Evolutionary conservation across 306 rosid genomes (phyloP), one percentile per base, ranked within the genome.

Genomic region (Medicago ruthenica): DNA sequence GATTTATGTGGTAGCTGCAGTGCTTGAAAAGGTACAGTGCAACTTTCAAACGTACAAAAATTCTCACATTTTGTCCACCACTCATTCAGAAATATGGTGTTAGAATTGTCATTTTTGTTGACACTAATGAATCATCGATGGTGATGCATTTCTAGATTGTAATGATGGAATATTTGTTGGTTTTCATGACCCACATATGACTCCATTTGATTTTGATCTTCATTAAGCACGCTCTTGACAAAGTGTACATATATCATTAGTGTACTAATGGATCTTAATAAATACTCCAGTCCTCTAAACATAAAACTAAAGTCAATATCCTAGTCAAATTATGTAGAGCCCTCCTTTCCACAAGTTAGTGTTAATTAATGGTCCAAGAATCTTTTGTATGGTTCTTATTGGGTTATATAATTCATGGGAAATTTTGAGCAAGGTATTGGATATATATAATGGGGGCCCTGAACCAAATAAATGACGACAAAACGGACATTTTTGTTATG

Each of bases 141-240:
- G 67, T 20, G 54, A 73, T 66, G 70, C 60, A 50, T 65, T 64
- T 60, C 24, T 8, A 60, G 6, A 24, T 20, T 42, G 73, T 61
- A 74, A 83, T 78, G 74, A 78, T 69, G 83, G 80, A 51, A 74
- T 61, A 64, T 69, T 42, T 51, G 74, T 68, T 78, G 73, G 66
- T 74, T 51, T 74, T 55, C 66, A 55, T 55, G 81, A 22, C 81
- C 83, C 81, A 70, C 86, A n/a, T 20, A 69, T 78, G 51, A 74
- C 17, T 62, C 27, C 58, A 61, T 45, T 72, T 48, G 64, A 39
- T 39, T 67, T 16, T 76, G 63, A 72, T 47, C 67, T 65, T 65
- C 22, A 45, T 40, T 73, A 51, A 68, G 64, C 86, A 78, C 42
- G 67, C 71, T 24, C 15, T 8, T 39, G 73, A 71, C 17, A 34